Evolutionary conservation across 805 yeast genomes (phyloP).

Genomic region (Dipodascus albidus): DNA sequence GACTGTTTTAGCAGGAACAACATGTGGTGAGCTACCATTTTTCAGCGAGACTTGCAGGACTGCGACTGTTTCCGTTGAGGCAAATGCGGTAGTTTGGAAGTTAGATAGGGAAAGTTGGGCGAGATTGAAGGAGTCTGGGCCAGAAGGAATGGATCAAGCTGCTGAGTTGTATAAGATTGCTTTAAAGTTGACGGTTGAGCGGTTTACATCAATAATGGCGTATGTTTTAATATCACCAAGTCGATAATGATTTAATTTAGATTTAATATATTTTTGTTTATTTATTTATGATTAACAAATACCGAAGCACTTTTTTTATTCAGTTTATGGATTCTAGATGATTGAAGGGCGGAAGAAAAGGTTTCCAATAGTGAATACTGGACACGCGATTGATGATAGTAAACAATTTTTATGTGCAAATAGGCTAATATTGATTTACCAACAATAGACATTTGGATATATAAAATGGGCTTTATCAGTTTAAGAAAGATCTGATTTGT

Average conservation of each 20-base stretch:
- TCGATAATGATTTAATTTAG: not conserved
- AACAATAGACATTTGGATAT: too few species aligned
- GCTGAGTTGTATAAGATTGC: slow-evolving; percentile 55
- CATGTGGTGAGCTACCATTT: slow-evolving; percentile 53
- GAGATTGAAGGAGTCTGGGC: slow-evolving; percentile 27
- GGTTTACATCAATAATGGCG: slow-evolving; percentile 67
- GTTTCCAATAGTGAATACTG: too few species aligned
- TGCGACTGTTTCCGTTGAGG: slow-evolving; percentile 43
- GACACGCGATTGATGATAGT: too few species aligned
- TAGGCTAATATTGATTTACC: too few species aligned
- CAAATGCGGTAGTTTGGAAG: slow-evolving; percentile 59
- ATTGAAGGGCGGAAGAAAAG: too few species aligned
- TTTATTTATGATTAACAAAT: too few species aligned
- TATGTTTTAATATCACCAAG: slow-evolving; percentile 49
- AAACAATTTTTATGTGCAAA: too few species aligned
- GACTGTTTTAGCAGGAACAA: slow-evolving; percentile 57
- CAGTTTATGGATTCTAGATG: too few species aligned
- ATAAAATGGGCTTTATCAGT: too few species aligned
- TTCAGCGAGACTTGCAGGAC: slow-evolving; percentile 30
- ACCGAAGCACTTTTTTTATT: too few species aligned
- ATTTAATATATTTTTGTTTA: too few species aligned
- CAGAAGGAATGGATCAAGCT: slow-evolving; percentile 41
- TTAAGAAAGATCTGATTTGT: too few species aligned
- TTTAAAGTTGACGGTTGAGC: slow-evolving; percentile 49
- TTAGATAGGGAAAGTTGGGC: slow-evolving; percentile 37